Conservation (phyloP, 2,329 filamentous ascomycete species). For the Drechslerella coelobrocha region DNA sequence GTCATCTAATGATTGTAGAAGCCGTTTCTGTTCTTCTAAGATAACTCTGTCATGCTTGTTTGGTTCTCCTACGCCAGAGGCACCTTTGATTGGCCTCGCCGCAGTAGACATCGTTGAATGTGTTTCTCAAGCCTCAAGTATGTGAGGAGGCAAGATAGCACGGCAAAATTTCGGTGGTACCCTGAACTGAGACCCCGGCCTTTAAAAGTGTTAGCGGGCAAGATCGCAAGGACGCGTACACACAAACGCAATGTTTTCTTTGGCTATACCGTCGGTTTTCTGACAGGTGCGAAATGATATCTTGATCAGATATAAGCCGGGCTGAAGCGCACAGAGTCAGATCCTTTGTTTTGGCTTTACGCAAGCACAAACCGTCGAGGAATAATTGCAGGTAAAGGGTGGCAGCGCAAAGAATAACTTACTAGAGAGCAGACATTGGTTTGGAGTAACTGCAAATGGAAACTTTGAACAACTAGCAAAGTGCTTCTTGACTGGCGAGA, state of each 20-base stretch:
- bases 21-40: conserved; percentile 26
- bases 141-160: not conserved
- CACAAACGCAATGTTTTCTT: not conserved
- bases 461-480: not conserved
- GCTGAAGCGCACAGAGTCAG: not conserved
- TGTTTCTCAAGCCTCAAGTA: not conserved
- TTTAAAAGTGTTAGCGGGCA: not conserved
- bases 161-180: not conserved
- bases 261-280: not conserved
- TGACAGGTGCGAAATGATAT: not conserved
- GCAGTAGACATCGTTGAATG: not conserved
- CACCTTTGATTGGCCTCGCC: not conserved
- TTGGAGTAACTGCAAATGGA: not conserved
- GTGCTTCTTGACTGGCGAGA: not conserved
- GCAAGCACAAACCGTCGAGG: not conserved
- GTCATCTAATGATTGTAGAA: conserved; percentile 38
- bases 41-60: conserved; percentile 12
- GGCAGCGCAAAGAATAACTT: not conserved
- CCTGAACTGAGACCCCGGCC: not conserved
- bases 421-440: not conserved
- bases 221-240: not conserved
- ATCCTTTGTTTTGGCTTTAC: not conserved
- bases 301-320: not conserved
- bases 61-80: not conserved
- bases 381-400: not conserved